These are phyloP conservation scores for Dovyalis caffra DNA, from an alignment of 345 rosid genomes.

Conservation along the genomic window DNA sequence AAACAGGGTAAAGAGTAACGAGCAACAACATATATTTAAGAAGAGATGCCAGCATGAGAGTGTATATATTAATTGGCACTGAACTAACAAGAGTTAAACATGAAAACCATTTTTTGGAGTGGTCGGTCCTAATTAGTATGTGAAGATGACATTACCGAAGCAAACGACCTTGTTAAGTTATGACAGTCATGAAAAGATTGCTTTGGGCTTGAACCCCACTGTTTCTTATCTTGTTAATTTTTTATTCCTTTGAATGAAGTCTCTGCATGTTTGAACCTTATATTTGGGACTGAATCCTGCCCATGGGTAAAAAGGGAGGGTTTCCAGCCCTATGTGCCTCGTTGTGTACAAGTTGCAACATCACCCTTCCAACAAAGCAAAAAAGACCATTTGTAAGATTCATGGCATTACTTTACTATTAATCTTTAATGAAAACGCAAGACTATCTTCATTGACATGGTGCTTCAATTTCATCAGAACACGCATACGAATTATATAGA, in stretches of 20 bases:
- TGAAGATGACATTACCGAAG: background rate
- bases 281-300: background rate
- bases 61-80: background rate
- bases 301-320: background rate
- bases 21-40: background rate
- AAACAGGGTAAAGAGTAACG: background rate
- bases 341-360: background rate
- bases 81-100: background rate
- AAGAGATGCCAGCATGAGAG: background rate
- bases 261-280: no score
- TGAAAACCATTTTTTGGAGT: background rate
- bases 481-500: background rate
- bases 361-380: background rate
- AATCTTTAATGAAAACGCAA: background rate
- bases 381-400: background rate
- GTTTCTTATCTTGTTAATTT: background rate
- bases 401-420: background rate
- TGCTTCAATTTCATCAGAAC: background rate
- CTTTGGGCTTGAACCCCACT: background rate
- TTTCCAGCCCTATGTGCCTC: background rate
- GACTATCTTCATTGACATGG: background rate
- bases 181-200: background rate
- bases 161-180: background rate
- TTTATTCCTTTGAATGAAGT: background rate
- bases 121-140: background rate